These are phyloP conservation scores for Kurtzmaniella natalensis DNA, from an alignment of 1,139 yeast species.

Conservation along the genomic window DNA sequence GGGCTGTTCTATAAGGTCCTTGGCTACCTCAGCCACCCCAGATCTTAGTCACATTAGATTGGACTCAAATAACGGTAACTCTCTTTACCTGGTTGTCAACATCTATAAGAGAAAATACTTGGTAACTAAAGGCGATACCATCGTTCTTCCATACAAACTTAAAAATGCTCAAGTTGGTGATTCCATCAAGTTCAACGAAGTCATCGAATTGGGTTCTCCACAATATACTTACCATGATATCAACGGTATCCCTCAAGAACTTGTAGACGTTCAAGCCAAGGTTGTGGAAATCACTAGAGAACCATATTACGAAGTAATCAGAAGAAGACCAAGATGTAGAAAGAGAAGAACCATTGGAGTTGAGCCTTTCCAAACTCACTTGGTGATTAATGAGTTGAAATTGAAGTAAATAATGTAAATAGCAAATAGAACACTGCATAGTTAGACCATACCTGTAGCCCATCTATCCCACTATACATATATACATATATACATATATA, in stretches of 20 bases:
- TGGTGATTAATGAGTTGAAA: conserved; percentile 71
- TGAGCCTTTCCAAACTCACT: conserved; percentile 76
- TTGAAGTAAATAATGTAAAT: conserved; percentile 26
- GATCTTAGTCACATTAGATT: conserved; percentile 51
- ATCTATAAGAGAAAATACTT: conserved; percentile 83
- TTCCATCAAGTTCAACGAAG: conserved; percentile 63
- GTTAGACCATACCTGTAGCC: no score
- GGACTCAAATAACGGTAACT: conserved; percentile 45
- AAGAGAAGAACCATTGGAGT: conserved; percentile 74
- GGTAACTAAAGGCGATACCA: conserved; percentile 86
- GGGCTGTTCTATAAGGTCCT: conserved; percentile 1
- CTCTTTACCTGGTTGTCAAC: conserved; percentile 76
- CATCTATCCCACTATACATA: no score
- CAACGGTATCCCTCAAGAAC: conserved; percentile 30
- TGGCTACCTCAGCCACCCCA: conserved; percentile 6
- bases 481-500: conserved; percentile 1
- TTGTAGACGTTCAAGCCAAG: conserved; percentile 66
- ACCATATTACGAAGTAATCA: conserved; percentile 56
- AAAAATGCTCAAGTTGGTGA: conserved; percentile 81
- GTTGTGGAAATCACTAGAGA: conserved; percentile 85
- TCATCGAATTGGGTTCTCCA: conserved; percentile 80
- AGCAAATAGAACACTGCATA: no score
- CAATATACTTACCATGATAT: conserved; percentile 56
- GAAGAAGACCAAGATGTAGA: conserved; percentile 78
- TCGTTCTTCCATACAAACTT: conserved; percentile 72